phyloP scores from a whole-genome alignment of 192 early-diverging fungal genomes.

The Umbelopsis vinacea region DNA sequence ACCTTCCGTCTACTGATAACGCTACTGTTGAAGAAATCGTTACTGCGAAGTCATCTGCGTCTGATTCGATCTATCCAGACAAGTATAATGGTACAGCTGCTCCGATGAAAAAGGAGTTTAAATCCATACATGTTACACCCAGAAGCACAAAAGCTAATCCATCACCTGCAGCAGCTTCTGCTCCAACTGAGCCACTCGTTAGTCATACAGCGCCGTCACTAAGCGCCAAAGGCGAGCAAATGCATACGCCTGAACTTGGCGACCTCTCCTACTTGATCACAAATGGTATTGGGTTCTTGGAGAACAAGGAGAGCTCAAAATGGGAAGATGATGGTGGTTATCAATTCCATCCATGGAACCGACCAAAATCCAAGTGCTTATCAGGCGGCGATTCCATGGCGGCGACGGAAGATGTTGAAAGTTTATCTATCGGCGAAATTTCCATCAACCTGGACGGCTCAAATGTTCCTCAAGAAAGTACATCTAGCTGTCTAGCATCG shows the following conservation, averaged over 20 bases:
- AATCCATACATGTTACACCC: too few species aligned
- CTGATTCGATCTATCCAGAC: too few species aligned
- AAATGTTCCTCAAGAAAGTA: not conserved
- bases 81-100: too few species aligned
- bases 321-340: slow-evolving; percentile 40
- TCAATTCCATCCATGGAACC: slow-evolving; percentile 35
- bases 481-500: not conserved
- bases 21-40: too few species aligned
- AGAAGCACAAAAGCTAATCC: too few species aligned
- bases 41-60: not conserved
- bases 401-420: not conserved
- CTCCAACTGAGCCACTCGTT: not conserved
- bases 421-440: not conserved
- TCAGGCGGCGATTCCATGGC: not conserved
- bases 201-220: not conserved
- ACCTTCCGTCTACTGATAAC: not conserved
- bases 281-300: slow-evolving; percentile 37
- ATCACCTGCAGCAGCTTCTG: too few species aligned
- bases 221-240: not conserved
- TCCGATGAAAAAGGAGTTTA: too few species aligned
- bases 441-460: not conserved
- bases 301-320: slow-evolving; percentile 30
- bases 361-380: not conserved
- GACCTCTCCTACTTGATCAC: slow-evolving; percentile 36
- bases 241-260: slow-evolving; percentile 11